phyloP scores from a whole-genome alignment of 306 rosid genomes.

The Inga leiocalycina region DNA sequence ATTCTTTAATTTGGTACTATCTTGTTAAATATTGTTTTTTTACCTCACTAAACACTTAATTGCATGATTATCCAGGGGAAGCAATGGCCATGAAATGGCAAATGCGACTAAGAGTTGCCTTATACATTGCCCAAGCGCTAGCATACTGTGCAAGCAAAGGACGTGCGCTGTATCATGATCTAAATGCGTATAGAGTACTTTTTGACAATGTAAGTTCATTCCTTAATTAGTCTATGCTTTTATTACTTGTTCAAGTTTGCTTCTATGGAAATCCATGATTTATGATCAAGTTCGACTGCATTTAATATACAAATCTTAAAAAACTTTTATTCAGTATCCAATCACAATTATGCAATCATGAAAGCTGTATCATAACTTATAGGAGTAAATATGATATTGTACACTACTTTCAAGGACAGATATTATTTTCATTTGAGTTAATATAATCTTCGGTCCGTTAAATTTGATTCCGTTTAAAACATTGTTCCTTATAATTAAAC shows the following conservation, averaged over 20 bases:
- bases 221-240: slow-evolving; percentile 27
- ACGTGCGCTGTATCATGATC: slow-evolving; percentile 91
- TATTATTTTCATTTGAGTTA: no score
- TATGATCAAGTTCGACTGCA: neutral
- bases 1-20: slow-evolving; percentile 23
- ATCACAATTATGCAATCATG: slow-evolving; percentile 17
- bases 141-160: slow-evolving; percentile 93
- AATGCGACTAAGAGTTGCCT: slow-evolving; percentile 94
- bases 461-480: no score
- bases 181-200: slow-evolving; percentile 88
- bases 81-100: slow-evolving; percentile 90
- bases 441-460: no score
- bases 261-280: neutral
- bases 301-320: neutral
- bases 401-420: neutral
- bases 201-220: slow-evolving; percentile 77
- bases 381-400: neutral
- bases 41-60: slow-evolving; percentile 25
- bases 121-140: slow-evolving; percentile 90
- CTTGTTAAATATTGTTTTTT: slow-evolving; percentile 9
- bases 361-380: neutral
- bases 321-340: neutral
- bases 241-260: slow-evolving; percentile 19
- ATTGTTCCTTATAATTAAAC: no score
- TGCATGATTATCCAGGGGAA: slow-evolving; percentile 68